These are phyloP conservation scores for Fragosphaeria purpurea DNA, from an alignment of 2,329 filamentous ascomycete species.

Conservation along the genomic window DNA sequence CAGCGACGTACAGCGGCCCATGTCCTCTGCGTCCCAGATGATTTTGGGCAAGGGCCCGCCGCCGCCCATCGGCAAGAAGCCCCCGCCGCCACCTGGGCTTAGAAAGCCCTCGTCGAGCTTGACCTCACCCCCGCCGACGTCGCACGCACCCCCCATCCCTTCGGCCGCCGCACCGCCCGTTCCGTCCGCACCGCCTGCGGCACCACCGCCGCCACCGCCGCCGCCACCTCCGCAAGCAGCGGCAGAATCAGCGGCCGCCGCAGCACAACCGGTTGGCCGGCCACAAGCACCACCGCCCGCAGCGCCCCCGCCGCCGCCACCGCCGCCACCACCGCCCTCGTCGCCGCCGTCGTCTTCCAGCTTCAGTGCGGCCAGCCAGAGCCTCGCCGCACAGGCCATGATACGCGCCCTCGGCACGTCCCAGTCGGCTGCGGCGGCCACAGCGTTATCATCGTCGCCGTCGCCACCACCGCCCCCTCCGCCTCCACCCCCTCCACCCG, in stretches of 20 bases:
- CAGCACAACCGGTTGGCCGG: conserved; percentile 20
- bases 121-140: background rate
- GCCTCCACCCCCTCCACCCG: conserved; percentile 27
- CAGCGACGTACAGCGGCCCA: conserved; percentile 42
- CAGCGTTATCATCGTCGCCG: conserved; percentile 13
- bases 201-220: conserved; percentile 31
- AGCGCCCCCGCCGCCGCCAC: conserved; percentile 26
- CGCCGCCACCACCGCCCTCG: conserved; percentile 25
- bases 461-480: conserved; percentile 19
- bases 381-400: conserved; percentile 30
- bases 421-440: conserved; percentile 1
- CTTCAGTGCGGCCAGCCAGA: conserved; percentile 23
- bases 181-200: conserved; percentile 27
- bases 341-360: conserved; percentile 25
- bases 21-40: conserved; percentile 48
- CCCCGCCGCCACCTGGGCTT: conserved; percentile 50
- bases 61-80: conserved; percentile 69
- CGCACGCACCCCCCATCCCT: conserved; percentile 5
- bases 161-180: conserved; percentile 24
- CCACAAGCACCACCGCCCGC: conserved; percentile 32
- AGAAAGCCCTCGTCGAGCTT: conserved; percentile 41
- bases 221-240: conserved; percentile 27
- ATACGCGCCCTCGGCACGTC: conserved; percentile 24
- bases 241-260: conserved; percentile 19
- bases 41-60: conserved; percentile 51